Conservation (phyloP, 176 grass and related monocot species). For the Aegilops longissima region DNA sequence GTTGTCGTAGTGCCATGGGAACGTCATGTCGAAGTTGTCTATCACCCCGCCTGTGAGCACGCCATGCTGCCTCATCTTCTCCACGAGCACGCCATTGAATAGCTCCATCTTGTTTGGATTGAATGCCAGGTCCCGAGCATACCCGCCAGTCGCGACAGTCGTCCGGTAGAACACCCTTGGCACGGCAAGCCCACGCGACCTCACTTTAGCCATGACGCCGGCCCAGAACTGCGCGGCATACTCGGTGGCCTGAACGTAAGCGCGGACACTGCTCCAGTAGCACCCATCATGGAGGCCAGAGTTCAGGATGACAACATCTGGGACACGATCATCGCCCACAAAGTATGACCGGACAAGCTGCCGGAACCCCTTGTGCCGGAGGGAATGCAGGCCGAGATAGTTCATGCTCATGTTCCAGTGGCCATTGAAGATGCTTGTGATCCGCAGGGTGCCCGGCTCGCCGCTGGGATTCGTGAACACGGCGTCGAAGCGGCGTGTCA, state of each 20-base stretch:
- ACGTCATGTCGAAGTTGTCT: conserved; percentile 95
- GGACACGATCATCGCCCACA: conserved; percentile 45
- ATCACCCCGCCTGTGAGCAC: conserved; percentile 79
- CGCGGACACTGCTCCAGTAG: conserved; percentile 74
- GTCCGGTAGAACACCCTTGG: conserved; percentile 92
- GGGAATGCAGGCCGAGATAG: conserved; percentile 86
- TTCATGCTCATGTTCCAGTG: conserved; percentile 93
- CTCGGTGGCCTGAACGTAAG: conserved; percentile 49
- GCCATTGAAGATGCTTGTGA: conserved; percentile 92
- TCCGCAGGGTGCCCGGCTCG: conserved; percentile 51
- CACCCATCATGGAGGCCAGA: conserved; percentile 90
- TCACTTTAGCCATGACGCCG: conserved; percentile 42
- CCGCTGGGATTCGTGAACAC: conserved; percentile 62
- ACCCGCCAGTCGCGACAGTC: conserved; percentile 75
- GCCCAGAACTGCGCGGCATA: conserved; percentile 77
- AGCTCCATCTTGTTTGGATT: conserved; percentile 98
- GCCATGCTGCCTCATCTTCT: conserved; percentile 61
- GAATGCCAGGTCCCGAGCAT: conserved; percentile 85
- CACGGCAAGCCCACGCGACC: conserved; percentile 2
- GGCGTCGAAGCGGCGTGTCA: conserved; percentile 69
- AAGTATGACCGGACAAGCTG: conserved; percentile 60
- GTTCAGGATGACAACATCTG: conserved; percentile 75
- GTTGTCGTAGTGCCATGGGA: conserved; percentile 98
- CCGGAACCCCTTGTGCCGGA: conserved; percentile 56
- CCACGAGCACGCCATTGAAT: conserved; percentile 73